These are phyloP conservation scores for Didymella pomorum DNA, from an alignment of 2,329 filamentous ascomycete species.

Conservation along the genomic window DNA sequence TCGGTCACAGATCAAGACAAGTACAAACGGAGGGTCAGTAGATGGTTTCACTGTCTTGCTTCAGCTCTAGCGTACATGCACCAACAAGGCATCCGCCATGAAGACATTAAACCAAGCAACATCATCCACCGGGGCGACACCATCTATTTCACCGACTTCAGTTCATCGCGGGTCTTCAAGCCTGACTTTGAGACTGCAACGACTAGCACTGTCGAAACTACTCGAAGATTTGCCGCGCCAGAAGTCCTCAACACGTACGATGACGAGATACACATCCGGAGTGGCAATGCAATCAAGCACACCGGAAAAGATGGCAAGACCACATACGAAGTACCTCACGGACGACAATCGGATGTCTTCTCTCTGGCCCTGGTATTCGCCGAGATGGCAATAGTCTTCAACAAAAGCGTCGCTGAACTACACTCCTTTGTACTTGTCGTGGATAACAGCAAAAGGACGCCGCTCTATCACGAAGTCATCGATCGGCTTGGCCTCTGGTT, in stretches of 20 bases:
- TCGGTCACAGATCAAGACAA: background rate
- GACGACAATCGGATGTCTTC: background rate
- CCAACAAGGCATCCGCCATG: constrained; percentile 16
- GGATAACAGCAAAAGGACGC: background rate
- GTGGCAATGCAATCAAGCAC: background rate
- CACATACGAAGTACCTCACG: background rate
- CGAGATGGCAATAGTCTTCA: background rate
- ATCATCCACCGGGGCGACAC: constrained; percentile 21
- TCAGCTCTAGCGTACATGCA: constrained; percentile 29
- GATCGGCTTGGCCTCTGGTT: background rate
- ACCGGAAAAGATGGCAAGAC: background rate
- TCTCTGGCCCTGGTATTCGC: background rate
- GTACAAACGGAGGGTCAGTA: background rate
- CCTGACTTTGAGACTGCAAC: constrained; percentile 19
- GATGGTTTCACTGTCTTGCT: constrained; percentile 5
- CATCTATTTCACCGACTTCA: constrained; percentile 31
- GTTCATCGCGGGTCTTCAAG: constrained; percentile 21
- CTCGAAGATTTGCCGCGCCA: constrained; percentile 23
- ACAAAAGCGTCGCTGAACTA: background rate
- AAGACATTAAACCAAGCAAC: constrained; percentile 34
- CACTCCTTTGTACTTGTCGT: background rate
- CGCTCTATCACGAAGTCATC: background rate
- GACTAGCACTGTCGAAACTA: constrained; percentile 3
- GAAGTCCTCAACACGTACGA: constrained; percentile 6
- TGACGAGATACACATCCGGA: background rate